phyloP scores from a whole-genome alignment of 495 filamentous ascomycete genomes.

The Venustampulla echinocandica region DNA sequence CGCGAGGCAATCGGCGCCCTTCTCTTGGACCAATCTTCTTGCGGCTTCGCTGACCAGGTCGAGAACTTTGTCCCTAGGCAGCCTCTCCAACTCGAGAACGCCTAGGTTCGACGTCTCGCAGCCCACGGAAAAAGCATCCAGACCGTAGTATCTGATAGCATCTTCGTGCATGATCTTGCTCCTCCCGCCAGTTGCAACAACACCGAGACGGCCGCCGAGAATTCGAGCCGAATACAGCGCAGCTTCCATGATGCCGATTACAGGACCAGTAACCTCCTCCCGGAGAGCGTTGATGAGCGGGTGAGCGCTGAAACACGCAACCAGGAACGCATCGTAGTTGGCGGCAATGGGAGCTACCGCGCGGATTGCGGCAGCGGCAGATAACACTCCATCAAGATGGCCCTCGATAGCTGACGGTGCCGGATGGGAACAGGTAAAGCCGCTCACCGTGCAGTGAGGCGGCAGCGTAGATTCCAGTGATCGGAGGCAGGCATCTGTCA shows the following conservation, averaged over 20 bases:
- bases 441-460: conserved; percentile 32
- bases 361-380: conserved; percentile 30
- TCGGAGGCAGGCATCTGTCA: conserved; percentile 36
- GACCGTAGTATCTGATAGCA: conserved; percentile 33
- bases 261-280: conserved; percentile 35
- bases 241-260: conserved; percentile 45
- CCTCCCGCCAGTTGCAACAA: conserved; percentile 32
- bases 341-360: conserved; percentile 31
- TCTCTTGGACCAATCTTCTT: conserved; percentile 26
- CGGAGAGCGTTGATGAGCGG: conserved; percentile 39
- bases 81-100: conserved; percentile 34
- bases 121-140: conserved; percentile 32
- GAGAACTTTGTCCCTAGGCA: conserved; percentile 31
- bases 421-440: conserved; percentile 37
- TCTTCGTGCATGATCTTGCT: conserved; percentile 33
- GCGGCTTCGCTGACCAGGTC: conserved; percentile 31
- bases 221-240: conserved; percentile 30
- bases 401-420: conserved; percentile 40
- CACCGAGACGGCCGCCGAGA: conserved; percentile 32
- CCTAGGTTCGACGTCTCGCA: conserved; percentile 31
- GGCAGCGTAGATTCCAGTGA: conserved; percentile 33
- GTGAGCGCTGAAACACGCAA: conserved; percentile 42
- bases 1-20: conserved; percentile 38
- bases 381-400: conserved; percentile 35
- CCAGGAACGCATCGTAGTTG: conserved; percentile 39